Evolutionary conservation across 352 stramenopile genomes (phyloP).

Genomic region (Blastocystis sp.): DNA sequence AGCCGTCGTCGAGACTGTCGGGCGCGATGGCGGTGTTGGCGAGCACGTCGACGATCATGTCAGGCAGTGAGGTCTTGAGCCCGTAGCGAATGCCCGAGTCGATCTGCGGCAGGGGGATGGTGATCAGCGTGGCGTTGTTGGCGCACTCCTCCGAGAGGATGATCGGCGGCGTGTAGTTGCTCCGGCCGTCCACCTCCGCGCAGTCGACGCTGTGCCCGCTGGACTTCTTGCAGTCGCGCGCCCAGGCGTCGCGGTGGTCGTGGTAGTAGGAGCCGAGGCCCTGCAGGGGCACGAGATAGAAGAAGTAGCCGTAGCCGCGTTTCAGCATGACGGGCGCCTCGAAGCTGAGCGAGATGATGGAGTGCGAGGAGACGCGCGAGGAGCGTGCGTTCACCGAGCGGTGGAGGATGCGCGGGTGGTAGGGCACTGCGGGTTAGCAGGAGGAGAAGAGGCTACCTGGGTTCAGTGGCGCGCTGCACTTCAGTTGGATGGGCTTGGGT

Average conservation of each 20-base stretch:
- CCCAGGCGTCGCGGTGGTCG: not conserved
- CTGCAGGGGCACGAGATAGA: slow-evolving; percentile 18
- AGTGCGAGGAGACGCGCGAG: slow-evolving; percentile 6
- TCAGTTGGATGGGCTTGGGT: not conserved
- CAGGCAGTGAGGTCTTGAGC: slow-evolving; percentile 8
- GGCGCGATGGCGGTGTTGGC: not conserved
- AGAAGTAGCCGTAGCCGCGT: slow-evolving; percentile 16
- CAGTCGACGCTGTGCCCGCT: not conserved
- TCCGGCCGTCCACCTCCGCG: not conserved
- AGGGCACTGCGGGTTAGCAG: not conserved
- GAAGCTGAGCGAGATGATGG: slow-evolving; percentile 23
- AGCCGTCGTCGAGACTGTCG: not conserved
- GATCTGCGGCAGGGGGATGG: slow-evolving; percentile 35
- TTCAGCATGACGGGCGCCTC: slow-evolving; percentile 6
- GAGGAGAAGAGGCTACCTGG: not conserved
- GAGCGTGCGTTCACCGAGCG: not conserved
- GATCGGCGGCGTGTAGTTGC: not conserved
- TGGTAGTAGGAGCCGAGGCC: not conserved
- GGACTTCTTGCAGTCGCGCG: not conserved
- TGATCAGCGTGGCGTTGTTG: not conserved
- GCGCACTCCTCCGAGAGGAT: slow-evolving; percentile 21
- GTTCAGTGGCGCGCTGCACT: not conserved
- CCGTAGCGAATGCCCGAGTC: slow-evolving; percentile 51
- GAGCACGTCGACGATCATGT: slow-evolving; percentile 27
- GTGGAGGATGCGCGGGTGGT: not conserved